phyloP scores from a whole-genome alignment of 2,329 filamentous ascomycete species.

The Chrysosphaeria jannelii region DNA sequence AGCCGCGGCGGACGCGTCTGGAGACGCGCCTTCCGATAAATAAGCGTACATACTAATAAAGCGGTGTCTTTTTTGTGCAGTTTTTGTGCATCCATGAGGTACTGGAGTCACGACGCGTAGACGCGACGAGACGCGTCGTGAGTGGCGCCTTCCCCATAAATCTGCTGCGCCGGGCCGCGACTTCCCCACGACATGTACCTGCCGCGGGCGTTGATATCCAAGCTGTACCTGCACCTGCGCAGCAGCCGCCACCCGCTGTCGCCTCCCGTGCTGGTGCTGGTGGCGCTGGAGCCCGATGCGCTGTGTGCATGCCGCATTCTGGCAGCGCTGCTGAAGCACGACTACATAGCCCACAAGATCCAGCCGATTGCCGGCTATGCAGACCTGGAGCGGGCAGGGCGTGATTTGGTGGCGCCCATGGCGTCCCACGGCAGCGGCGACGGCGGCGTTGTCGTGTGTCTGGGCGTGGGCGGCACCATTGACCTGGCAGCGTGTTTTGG shows the following conservation, averaged over 20 bases:
- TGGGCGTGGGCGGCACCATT: constrained; percentile 76
- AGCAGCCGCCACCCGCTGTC: constrained; percentile 68
- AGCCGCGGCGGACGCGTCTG: constrained; percentile 32
- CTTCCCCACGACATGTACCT: no score
- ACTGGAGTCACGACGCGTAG: no score
- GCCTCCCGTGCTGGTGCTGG: constrained; percentile 70
- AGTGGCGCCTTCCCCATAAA: no score
- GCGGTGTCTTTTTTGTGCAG: no score
- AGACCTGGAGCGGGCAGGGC: constrained; percentile 54
- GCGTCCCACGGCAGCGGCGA: constrained; percentile 57
- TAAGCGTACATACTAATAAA: no score
- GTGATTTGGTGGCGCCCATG: constrained; percentile 58
- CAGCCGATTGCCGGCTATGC: constrained; percentile 81
- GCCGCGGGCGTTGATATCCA: constrained; percentile 62
- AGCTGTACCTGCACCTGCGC: constrained; percentile 73
- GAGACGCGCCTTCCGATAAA: constrained; percentile 20
- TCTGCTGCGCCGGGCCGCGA: no score
- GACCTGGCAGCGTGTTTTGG: constrained; percentile 59
- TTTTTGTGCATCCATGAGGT: no score
- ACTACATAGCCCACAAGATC: constrained; percentile 94
- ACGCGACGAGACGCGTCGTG: no score
- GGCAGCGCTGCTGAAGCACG: constrained; percentile 74
- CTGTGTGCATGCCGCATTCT: constrained; percentile 88
- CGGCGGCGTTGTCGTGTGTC: constrained; percentile 69
- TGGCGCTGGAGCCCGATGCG: constrained; percentile 80